Conservation (phyloP, 805 yeast species). For the Saccharomycopsis fibuligera region DNA sequence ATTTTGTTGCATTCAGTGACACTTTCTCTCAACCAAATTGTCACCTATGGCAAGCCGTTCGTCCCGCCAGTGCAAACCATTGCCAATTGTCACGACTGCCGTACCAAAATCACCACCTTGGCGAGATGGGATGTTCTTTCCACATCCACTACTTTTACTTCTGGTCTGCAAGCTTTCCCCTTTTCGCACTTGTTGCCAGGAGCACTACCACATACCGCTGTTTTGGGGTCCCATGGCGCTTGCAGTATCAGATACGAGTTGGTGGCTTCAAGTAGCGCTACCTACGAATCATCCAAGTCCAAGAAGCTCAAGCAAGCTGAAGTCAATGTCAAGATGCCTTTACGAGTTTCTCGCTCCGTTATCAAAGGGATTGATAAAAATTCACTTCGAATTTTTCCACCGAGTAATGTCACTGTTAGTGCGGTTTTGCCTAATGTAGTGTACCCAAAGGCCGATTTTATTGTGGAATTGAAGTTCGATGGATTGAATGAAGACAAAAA, state of each 20-base stretch:
- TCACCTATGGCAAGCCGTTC: constrained; percentile 62
- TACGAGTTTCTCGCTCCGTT: constrained; percentile 71
- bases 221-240: constrained; percentile 45
- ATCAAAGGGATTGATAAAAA: constrained; percentile 78
- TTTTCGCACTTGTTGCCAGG: constrained; percentile 89
- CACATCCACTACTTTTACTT: constrained; percentile 47
- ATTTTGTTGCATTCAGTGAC: constrained; percentile 52
- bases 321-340: constrained; percentile 49
- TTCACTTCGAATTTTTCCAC: constrained; percentile 89
- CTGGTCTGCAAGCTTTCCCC: constrained; percentile 81
- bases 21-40: constrained; percentile 64
- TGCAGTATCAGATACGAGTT: constrained; percentile 67
- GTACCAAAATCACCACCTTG: constrained; percentile 47
- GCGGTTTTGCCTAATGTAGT: constrained; percentile 85
- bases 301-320: constrained; percentile 30
- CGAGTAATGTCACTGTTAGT: constrained; percentile 83
- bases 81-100: constrained; percentile 54
- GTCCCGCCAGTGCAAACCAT: constrained; percentile 44
- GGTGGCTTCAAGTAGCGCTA: constrained; percentile 49
- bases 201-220: constrained; percentile 68
- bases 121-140: constrained; percentile 86
- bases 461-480: constrained; percentile 76
- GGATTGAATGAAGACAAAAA: constrained; percentile 48
- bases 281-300: constrained; percentile 27
- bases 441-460: constrained; percentile 81